Conservation (phyloP, 495 filamentous ascomycete genomes). For the Talaromyces proteolyticus region DNA sequence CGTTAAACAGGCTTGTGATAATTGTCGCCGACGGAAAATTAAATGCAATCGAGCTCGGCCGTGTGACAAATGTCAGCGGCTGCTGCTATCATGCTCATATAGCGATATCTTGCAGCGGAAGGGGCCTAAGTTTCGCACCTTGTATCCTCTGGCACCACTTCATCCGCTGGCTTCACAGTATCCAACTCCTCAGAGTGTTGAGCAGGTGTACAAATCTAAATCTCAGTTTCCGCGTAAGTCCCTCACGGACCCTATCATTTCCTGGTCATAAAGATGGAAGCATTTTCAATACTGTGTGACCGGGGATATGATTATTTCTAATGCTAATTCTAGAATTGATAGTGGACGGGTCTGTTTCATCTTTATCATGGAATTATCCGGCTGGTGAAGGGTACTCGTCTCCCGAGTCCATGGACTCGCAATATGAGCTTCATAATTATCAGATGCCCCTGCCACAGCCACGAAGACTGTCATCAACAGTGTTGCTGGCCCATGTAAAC, state of each 20-base stretch:
- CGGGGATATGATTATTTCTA: background rate
- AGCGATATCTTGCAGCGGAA: slow-evolving; percentile 38
- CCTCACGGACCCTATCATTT: background rate
- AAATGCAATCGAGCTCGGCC: slow-evolving; percentile 38
- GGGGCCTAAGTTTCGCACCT: slow-evolving; percentile 38
- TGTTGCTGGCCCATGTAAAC: slow-evolving; percentile 37
- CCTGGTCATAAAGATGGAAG: background rate
- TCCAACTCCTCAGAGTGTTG: slow-evolving; percentile 2
- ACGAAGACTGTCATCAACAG: slow-evolving; percentile 26
- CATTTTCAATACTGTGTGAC: background rate
- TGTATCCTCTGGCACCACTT: slow-evolving; percentile 37
- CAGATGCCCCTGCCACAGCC: slow-evolving; percentile 11
- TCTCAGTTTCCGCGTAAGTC: slow-evolving; percentile 3
- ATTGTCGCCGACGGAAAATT: slow-evolving; percentile 40
- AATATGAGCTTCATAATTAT: slow-evolving; percentile 11
- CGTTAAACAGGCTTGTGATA: slow-evolving; percentile 39
- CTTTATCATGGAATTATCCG: slow-evolving; percentile 4
- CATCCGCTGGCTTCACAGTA: slow-evolving; percentile 24
- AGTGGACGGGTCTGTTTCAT: slow-evolving; percentile 3
- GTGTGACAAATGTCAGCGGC: slow-evolving; percentile 39
- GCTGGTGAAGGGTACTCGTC: slow-evolving; percentile 18
- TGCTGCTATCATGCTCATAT: slow-evolving; percentile 41
- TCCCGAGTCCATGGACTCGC: slow-evolving; percentile 31
- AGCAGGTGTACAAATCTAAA: background rate
- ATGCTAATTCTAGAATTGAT: background rate